These are phyloP conservation scores for Seiridium unicorne DNA, from an alignment of 2,329 filamentous ascomycete species.

Conservation along the genomic window DNA sequence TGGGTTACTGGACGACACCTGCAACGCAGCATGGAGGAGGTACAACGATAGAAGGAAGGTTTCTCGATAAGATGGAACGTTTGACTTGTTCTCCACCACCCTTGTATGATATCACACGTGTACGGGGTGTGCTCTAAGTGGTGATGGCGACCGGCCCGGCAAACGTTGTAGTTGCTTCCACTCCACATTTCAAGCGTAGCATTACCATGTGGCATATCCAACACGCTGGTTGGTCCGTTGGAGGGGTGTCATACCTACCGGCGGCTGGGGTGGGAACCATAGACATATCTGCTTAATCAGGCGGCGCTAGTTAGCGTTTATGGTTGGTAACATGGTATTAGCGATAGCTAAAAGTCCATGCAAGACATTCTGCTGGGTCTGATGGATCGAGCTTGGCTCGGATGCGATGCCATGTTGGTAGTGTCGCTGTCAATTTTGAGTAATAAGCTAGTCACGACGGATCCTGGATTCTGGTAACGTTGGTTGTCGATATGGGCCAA, in stretches of 20 bases:
- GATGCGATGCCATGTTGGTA: neutral
- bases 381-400: neutral
- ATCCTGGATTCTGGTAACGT: neutral
- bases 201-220: neutral
- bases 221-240: slow-evolving; percentile 5
- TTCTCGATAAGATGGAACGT: slow-evolving; percentile 28
- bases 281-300: neutral
- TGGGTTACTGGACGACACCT: neutral
- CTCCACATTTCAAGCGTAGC: neutral
- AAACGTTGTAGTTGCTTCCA: slow-evolving; percentile 8
- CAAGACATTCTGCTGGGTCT: neutral
- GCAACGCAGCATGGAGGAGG: neutral
- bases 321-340: neutral
- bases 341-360: neutral
- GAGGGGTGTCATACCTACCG: too few relatives aligned
- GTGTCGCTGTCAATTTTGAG: slow-evolving; percentile 1
- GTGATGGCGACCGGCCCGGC: neutral
- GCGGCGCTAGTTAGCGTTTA: neutral
- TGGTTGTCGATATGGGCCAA: neutral
- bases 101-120: slow-evolving; percentile 15
- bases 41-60: neutral
- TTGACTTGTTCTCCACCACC: slow-evolving; percentile 22
- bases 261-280: too few relatives aligned
- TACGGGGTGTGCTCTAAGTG: neutral
- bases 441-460: neutral